A percentile compares a stretch with the other conserved stretches of the same genome.
Evolutionary conservation across 2,329 filamentous ascomycete species (phyloP).

Genomic region (Monosporascus ibericus): DNA sequence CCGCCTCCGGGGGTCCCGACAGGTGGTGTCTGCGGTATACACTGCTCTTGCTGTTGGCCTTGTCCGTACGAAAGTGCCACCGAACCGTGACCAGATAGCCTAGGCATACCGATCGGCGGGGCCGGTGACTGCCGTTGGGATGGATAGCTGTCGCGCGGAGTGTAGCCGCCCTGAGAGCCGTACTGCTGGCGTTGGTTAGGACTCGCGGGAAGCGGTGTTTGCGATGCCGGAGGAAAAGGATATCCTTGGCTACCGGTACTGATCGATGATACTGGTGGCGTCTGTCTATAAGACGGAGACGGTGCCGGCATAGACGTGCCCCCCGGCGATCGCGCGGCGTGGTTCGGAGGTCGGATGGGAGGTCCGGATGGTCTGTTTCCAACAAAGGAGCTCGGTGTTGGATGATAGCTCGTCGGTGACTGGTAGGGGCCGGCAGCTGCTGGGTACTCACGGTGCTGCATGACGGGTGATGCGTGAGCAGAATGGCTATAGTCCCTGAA

Average conservation of each 20-base stretch:
- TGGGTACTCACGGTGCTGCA: constrained; percentile 40
- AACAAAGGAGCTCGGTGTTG: constrained; percentile 35
- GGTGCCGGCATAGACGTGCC: constrained; percentile 36
- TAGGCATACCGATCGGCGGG: constrained; percentile 25
- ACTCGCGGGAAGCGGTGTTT: constrained; percentile 37
- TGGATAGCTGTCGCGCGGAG: constrained; percentile 36
- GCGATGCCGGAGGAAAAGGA: constrained; percentile 39
- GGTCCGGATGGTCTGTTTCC: constrained; percentile 24
- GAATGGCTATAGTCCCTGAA: constrained; percentile 47
- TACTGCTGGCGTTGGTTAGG: constrained; percentile 49
- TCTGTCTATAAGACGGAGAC: constrained; percentile 42
- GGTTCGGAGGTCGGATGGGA: constrained; percentile 38
- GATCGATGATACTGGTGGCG: constrained; percentile 40
- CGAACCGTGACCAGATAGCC: constrained; percentile 12
- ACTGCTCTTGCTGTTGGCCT: constrained; percentile 23
- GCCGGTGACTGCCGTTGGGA: constrained; percentile 28
- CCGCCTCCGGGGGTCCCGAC: constrained; percentile 36
- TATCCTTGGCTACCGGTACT: constrained; percentile 38
- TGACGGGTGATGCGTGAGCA: constrained; percentile 42
- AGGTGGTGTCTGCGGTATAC: constrained; percentile 44
- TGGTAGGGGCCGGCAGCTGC: constrained; percentile 31
- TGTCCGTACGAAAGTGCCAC: constrained; percentile 31
- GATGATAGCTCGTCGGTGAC: constrained; percentile 25
- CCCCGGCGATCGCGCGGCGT: constrained; percentile 47
- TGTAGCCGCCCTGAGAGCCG: constrained; percentile 35